phyloP scores from a whole-genome alignment of 2,329 filamentous ascomycete genomes.

The Claviceps maximensis region DNA sequence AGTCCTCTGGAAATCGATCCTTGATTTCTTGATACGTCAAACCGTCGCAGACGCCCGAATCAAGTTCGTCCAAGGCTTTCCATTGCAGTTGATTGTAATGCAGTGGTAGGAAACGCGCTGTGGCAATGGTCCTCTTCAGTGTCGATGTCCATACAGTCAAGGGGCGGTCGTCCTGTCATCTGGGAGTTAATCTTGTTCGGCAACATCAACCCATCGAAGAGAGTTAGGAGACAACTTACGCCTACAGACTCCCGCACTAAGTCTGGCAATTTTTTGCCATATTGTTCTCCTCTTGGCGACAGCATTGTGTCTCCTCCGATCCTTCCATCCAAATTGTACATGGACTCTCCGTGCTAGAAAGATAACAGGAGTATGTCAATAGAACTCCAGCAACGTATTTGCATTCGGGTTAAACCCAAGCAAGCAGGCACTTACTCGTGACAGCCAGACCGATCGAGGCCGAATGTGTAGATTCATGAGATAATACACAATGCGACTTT shows the following conservation, averaged over 20 bases:
- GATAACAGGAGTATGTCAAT: neutral
- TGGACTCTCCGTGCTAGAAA: constrained; percentile 75
- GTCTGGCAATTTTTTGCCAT: constrained; percentile 71
- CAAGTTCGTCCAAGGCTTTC: constrained; percentile 96
- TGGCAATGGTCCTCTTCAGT: constrained; percentile 75
- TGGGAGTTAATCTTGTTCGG: constrained; percentile 3
- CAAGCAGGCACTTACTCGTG: constrained; percentile 48
- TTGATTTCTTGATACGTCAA: constrained; percentile 95
- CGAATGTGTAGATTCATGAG: constrained; percentile 98
- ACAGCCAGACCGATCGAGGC: constrained; percentile 91
- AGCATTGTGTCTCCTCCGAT: constrained; percentile 88
- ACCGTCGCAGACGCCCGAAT: constrained; percentile 91
- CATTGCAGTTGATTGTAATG: constrained; percentile 92
- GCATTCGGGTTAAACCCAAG: neutral
- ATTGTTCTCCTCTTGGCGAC: constrained; percentile 74
- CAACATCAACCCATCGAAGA: neutral
- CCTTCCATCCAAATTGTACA: constrained; percentile 78
- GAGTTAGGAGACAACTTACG: constrained; percentile 35
- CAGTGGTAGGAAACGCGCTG: constrained; percentile 65
- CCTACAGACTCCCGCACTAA: constrained; percentile 77
- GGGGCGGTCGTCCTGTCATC: constrained; percentile 40
- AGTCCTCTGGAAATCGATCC: constrained; percentile 83
- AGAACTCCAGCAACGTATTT: neutral
- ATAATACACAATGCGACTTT: constrained; percentile 94
- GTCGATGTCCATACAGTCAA: constrained; percentile 52